These are phyloP conservation scores for Chrysopogon serrulatus DNA, from an alignment of 176 grass and related monocot species.

Conservation along the genomic window DNA sequence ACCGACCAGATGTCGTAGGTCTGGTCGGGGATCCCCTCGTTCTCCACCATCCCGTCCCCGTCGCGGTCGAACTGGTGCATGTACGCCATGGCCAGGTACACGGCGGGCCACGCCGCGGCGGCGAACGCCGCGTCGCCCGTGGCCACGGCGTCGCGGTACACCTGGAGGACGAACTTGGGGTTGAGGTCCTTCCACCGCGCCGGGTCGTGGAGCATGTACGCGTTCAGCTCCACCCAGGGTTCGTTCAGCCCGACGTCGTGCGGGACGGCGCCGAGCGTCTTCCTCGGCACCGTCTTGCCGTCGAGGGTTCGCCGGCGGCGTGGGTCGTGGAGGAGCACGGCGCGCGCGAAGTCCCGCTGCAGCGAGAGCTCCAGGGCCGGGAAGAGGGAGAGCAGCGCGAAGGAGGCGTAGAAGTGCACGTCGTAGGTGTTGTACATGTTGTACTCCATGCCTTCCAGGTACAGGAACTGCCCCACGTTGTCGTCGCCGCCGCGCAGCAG, in stretches of 20 bases:
- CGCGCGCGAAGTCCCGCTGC: conserved; percentile 74
- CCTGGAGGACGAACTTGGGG: conserved; percentile 83
- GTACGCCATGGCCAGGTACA: conserved; percentile 87
- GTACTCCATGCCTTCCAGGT: conserved; percentile 92
- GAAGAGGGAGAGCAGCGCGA: conserved; percentile 61
- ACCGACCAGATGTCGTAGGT: conserved; percentile 83
- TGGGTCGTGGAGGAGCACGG: conserved; percentile 81
- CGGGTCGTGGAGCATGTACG: conserved; percentile 63
- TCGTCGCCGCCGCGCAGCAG: conserved; percentile 60
- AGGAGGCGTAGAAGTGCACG: conserved; percentile 96
- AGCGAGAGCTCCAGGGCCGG: conserved; percentile 76
- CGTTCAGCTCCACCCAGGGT: conserved; percentile 79
- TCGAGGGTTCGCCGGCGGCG: conserved; percentile 35
- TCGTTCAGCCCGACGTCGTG: conserved; percentile 78
- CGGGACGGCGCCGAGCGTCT: conserved; percentile 65
- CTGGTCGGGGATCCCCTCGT: conserved; percentile 76
- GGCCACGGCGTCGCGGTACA: conserved; percentile 53
- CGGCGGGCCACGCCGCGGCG: conserved; percentile 65
- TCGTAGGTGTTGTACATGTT: conserved; percentile 93
- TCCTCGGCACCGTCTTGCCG: conserved; percentile 24
- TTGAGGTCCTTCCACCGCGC: conserved; percentile 95
- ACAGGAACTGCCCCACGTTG: conserved; percentile 87
- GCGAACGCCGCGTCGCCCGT: conserved; percentile 60
- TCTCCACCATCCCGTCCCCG: conserved; percentile 87
- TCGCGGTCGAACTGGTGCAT: conserved; percentile 92